Evolutionary conservation across 1,139 yeast genomes (phyloP).

Genomic region (Scheffersomyces stambukii): DNA sequence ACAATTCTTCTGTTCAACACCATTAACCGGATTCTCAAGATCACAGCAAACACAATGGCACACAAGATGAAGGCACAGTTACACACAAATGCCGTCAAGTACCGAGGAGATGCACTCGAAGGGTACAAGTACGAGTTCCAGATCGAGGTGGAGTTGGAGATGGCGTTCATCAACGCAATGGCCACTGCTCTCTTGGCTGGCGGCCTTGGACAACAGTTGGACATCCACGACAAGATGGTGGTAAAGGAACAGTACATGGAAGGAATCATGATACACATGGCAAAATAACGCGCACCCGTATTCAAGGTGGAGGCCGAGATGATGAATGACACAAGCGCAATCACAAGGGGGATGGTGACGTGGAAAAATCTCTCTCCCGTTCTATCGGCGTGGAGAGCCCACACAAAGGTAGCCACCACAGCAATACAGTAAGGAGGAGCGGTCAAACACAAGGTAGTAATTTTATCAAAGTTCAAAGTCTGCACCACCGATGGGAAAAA

Average conservation of each 20-base stretch:
- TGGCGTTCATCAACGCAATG: slow-evolving; percentile 47
- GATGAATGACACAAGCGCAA: slow-evolving; percentile 47
- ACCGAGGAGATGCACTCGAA: slow-evolving; percentile 37
- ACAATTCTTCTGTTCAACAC: slow-evolving; percentile 40
- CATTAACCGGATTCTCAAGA: slow-evolving; percentile 35
- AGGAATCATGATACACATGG: slow-evolving; percentile 62
- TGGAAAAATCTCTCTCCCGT: slow-evolving; percentile 57
- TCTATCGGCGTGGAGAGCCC: slow-evolving; percentile 57
- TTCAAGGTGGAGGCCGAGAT: slow-evolving; percentile 52
- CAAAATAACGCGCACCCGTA: slow-evolving; percentile 56
- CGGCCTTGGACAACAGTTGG: slow-evolving; percentile 49
- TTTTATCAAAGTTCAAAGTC: slow-evolving; percentile 47
- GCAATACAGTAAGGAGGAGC: slow-evolving; percentile 61
- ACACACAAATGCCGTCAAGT: slow-evolving; percentile 43
- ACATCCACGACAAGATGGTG: slow-evolving; percentile 53
- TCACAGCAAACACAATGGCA: slow-evolving; percentile 36
- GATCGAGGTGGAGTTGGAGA: slow-evolving; percentile 50
- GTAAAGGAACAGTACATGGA: slow-evolving; percentile 55
- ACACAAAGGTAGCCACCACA: slow-evolving; percentile 47
- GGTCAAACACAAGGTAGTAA: slow-evolving; percentile 51
- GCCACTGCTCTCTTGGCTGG: slow-evolving; percentile 53
- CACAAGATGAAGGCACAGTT: slow-evolving; percentile 44
- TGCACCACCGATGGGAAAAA: slow-evolving; percentile 59
- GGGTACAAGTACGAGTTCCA: slow-evolving; percentile 53
- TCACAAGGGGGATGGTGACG: slow-evolving; percentile 39